Evolutionary conservation across 768 basidiomycete genomes (phyloP).

Genomic region (Cystofilobasidium ferigula): DNA sequence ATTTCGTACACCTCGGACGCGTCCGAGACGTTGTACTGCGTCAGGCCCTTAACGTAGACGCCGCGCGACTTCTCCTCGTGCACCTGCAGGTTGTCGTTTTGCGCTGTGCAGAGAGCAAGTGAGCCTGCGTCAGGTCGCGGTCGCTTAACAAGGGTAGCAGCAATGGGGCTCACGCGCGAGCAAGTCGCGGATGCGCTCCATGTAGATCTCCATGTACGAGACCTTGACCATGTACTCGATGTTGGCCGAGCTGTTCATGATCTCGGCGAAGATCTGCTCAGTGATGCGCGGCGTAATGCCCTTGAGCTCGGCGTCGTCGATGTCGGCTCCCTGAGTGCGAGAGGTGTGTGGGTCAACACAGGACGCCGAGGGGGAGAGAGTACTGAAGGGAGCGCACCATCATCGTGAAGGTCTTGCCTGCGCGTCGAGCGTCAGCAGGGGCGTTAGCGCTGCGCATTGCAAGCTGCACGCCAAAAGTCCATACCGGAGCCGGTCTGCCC

Average conservation of each 20-base stretch:
- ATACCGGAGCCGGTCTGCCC: constrained; percentile 37
- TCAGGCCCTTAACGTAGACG: constrained; percentile 93
- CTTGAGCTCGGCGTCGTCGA: constrained; percentile 82
- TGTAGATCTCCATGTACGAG: constrained; percentile 99
- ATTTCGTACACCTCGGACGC: constrained; percentile 95
- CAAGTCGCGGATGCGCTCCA: constrained; percentile 89
- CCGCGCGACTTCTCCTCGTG: constrained; percentile 97
- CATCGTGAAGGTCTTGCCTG: constrained; percentile 94
- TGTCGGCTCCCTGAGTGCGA: constrained; percentile 72
- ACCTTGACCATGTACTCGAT: constrained; percentile 98
- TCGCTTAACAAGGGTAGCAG: not conserved
- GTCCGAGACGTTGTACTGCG: constrained; percentile 95
- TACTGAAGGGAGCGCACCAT: constrained; percentile 52
- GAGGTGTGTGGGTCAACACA: constrained; percentile 9
- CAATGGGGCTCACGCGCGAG: constrained; percentile 64
- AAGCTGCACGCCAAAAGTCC: constrained; percentile 19
- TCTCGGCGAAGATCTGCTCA: constrained; percentile 97
- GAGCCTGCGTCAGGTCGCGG: constrained; percentile 61
- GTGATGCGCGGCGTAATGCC: constrained; percentile 97
- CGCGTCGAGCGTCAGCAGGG: not conserved
- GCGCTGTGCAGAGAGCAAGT: constrained; percentile 46
- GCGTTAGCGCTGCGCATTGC: constrained; percentile 28
- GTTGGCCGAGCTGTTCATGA: constrained; percentile 86
- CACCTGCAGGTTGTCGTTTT: constrained; percentile 95
- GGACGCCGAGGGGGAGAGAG: not conserved